These are phyloP conservation scores for Thalassiosira mediterranea DNA, from an alignment of 352 stramenopile genomes.

Conservation along the genomic window DNA sequence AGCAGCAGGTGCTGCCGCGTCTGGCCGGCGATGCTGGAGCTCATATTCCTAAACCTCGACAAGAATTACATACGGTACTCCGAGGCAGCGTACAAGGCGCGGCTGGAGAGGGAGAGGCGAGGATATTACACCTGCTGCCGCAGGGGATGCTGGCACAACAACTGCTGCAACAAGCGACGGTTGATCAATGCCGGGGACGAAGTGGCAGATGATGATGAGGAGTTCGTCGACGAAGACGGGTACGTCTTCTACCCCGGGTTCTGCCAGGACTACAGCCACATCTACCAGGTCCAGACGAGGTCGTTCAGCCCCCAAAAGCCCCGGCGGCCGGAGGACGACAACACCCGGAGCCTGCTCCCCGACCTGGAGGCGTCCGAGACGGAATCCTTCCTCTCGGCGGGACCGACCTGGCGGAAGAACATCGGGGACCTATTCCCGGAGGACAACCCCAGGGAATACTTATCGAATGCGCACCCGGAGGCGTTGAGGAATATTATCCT, in stretches of 20 bases:
- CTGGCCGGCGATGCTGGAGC: constrained; percentile 38
- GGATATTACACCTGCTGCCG: constrained; percentile 25
- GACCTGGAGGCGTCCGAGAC: too few relatives aligned
- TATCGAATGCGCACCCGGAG: background rate
- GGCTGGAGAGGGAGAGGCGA: constrained; percentile 16
- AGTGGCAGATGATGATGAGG: background rate
- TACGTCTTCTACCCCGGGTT: constrained; percentile 41
- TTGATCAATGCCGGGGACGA: background rate
- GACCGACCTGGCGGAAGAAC: too few relatives aligned
- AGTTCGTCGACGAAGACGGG: constrained; percentile 45
- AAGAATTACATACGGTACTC: constrained; percentile 45
- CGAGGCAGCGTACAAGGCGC: constrained; percentile 35
- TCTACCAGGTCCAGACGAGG: background rate
- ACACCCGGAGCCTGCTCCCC: too few relatives aligned
- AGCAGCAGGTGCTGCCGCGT: constrained; percentile 13
- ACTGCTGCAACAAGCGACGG: constrained; percentile 32
- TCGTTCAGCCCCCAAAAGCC: background rate
- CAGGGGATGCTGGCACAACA: constrained; percentile 40
- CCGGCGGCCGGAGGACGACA: too few relatives aligned
- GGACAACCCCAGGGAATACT: constrained; percentile 3
- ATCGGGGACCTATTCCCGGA: constrained; percentile 39
- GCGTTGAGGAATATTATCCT: too few relatives aligned
- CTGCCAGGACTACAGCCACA: constrained; percentile 28
- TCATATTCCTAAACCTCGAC: constrained; percentile 47
- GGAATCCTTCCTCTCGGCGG: too few relatives aligned